Base-by-base conservation (phyloP, 306 rosid species). In the Casuarina equisetifolia region DNA sequence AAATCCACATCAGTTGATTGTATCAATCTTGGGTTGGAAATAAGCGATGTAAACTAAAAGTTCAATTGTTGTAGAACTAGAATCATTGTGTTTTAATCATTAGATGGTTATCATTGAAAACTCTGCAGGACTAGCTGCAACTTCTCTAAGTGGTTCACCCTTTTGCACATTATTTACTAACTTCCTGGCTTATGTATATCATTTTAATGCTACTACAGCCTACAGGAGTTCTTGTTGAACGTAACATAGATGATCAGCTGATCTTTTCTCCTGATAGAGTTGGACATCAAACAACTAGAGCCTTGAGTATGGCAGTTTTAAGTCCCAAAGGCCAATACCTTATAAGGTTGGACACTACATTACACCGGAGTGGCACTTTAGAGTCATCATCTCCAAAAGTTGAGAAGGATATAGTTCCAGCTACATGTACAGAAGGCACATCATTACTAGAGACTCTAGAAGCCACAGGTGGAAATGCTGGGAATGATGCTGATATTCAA, bases 191-290 rank as follows among this genome's bases (percentile, higher is more conserved):
- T 63, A 63, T 13, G 39, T 38, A 6, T n/a, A 17, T 67, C 19
- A 46, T 76, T 79, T 81, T 76, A 42, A 88, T 89, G 93, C 87
- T 61, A 76, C 88, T 82, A 48, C 88, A 75, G 76, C 74, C 87
- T 70, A 86, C 90, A 46, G 88, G 82, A 66, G 76, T 91, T 75
- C 86, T 96, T 76, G 62, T 67, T 71, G 94, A 91, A 70, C 92
- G 73, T 72, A 83, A 96, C 75, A 57, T 78, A 53, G 90, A 91
- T 77, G 90, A 92, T 80, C 76, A 82, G 61, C 76, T 76, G 54
- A 54, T 90, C 74, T 63, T 78, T 83, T 88, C 96, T 80, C 91
- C 90, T 17, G 78, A 82, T 79, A 87, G 79, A 85, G 76, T 78
- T 79, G 86, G n/a, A 42, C 71, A 67, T 12, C 71, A 67, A 67